Evolutionary conservation across 441 rosid species (phyloP).

Genomic region (Flueggea neowawraea): DNA sequence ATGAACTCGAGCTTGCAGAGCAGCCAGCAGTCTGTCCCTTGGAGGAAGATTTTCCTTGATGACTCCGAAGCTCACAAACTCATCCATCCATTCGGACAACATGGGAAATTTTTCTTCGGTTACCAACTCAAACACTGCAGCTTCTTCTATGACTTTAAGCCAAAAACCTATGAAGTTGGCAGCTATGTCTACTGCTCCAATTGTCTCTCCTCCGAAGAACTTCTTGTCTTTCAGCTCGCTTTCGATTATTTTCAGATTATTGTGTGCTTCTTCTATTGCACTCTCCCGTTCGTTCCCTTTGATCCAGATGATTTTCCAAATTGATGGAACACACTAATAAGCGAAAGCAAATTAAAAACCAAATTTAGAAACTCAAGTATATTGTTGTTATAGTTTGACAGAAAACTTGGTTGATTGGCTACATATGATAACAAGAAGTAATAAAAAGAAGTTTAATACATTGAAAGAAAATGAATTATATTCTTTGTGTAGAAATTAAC

Average conservation of each 20-base stretch:
- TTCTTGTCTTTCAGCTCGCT: constrained; percentile 36
- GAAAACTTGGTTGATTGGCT: no score
- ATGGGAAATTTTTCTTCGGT: constrained; percentile 27
- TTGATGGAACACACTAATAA: constrained; percentile 19
- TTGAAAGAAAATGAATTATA: no score
- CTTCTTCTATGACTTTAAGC: constrained; percentile 23
- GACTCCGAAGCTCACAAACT: constrained; percentile 17
- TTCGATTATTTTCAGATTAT: constrained; percentile 41
- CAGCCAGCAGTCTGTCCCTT: constrained; percentile 25
- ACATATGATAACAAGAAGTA: no score
- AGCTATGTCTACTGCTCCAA: constrained; percentile 36
- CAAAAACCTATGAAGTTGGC: constrained; percentile 29
- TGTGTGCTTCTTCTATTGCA: constrained; percentile 36
- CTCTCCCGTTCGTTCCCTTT: constrained; percentile 29
- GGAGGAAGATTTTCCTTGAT: constrained; percentile 46
- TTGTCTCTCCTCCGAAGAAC: constrained; percentile 42
- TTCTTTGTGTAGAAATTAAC: no score
- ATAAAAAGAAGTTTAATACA: no score
- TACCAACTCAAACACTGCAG: constrained; percentile 16
- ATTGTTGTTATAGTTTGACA: no score
- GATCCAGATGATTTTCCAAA: constrained; percentile 23
- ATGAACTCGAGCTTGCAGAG: constrained; percentile 12
- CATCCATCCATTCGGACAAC: constrained; percentile 30
- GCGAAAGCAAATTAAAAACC: no score
- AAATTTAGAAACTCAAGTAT: no score